Evolutionary conservation across 2,329 filamentous ascomycete genomes (phyloP), one percentile per base, ranked within the genome.

Genomic region (Ustulina deusta): DNA sequence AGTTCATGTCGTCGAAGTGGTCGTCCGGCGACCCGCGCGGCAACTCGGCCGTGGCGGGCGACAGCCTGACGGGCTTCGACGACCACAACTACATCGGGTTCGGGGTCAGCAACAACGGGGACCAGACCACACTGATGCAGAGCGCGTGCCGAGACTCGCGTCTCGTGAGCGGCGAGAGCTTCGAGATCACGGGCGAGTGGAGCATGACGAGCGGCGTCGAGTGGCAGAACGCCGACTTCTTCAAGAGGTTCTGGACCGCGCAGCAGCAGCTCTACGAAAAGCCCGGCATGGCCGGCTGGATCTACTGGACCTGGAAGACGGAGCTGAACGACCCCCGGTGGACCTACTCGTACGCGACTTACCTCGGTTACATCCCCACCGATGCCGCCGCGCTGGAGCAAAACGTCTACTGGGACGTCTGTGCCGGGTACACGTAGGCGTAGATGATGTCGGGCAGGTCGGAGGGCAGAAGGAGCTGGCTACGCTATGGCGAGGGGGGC

Each of bases 51-150:
- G 78, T 89, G 9, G 75, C 80, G 2, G 78, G 80, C 69, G 78
- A 79, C 25, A 76, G 81, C 34, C 81, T 80, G 70, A 79, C 84
- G 13, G 83, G 83, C 34, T 90, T 84, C 72, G 87, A 90, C 74
- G 83, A 88, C 74, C 87, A 89, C 71, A 82, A 86, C 22, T 90
- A 89, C 74, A 76, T 87, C 29, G 89, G 72, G 10, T 73, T 89
- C 64, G 73, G 66, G 13, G 62, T 70, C 20, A 56, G 59, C 40
- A 54, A 70, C 61, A 69, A 63, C 36, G 57, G 59, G n/a, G 60
- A 71, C 61, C 66, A 58, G 44, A 38, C 58, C 51, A 52, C 32
- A 11, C 61, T 73, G 58, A 71, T 74, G 72, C 69, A 68, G 57
- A 71, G 68, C 61, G 73, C 73, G 46, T 74, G 73, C 62, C 63